A percentile compares a stretch with the other conserved stretches of the same genome.
Conservation (phyloP, 2,329 filamentous ascomycete genomes). For the Orbilia brochopaga region DNA sequence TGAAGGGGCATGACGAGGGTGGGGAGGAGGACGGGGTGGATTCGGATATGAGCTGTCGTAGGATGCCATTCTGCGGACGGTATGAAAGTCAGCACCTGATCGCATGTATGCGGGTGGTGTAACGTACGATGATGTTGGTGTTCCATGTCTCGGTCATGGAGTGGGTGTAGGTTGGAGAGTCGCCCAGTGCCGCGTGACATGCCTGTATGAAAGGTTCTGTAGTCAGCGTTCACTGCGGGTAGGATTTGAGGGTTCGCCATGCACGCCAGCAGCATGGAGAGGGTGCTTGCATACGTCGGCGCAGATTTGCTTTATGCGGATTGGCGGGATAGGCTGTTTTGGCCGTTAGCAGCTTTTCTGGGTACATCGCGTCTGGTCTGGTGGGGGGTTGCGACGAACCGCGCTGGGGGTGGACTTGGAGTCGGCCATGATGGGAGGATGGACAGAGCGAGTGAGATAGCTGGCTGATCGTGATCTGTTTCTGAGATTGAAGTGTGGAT, state of each 20-base stretch:
- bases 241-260: too few relatives aligned
- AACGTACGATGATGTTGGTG: slow-evolving; percentile 82
- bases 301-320: slow-evolving; percentile 82
- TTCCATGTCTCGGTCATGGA: slow-evolving; percentile 86
- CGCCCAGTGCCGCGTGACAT: slow-evolving; percentile 77
- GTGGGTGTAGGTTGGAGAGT: slow-evolving; percentile 83
- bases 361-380: slow-evolving; percentile 6
- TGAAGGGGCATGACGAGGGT: slow-evolving; percentile 69
- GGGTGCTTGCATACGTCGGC: slow-evolving; percentile 69
- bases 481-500: background rate
- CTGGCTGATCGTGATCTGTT: too few relatives aligned
- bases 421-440: slow-evolving; percentile 25
- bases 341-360: background rate
- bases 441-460: background rate
- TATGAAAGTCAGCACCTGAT: background rate
- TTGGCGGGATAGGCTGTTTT: slow-evolving; percentile 73
- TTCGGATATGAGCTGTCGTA: slow-evolving; percentile 78
- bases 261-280: too few relatives aligned
- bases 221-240: slow-evolving; percentile 28
- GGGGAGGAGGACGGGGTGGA: slow-evolving; percentile 65
- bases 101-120: slow-evolving; percentile 20
- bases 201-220: slow-evolving; percentile 64
- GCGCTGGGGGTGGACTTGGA: slow-evolving; percentile 28
- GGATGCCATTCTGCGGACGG: slow-evolving; percentile 71
- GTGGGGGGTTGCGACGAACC: slow-evolving; percentile 22